Evolutionary conservation across 2,329 filamentous ascomycete genomes (phyloP).

Genomic region (Fusarium chlamydosporum): DNA sequence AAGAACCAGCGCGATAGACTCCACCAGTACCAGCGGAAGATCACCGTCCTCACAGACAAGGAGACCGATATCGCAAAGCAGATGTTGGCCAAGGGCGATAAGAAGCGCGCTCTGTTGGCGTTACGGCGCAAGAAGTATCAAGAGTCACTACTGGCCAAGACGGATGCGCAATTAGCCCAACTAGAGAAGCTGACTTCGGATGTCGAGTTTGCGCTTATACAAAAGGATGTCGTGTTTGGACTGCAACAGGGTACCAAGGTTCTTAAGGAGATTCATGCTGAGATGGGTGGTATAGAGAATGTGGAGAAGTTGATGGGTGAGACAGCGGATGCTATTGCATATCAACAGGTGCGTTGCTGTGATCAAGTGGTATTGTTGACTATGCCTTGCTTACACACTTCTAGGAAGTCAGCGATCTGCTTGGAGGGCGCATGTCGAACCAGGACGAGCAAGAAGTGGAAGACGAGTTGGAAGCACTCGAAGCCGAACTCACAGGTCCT

Average conservation of each 20-base stretch:
- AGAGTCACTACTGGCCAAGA: conserved; percentile 87
- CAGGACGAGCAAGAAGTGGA: conserved; percentile 98
- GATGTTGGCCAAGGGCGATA: conserved; percentile 85
- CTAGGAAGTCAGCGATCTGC: conserved; percentile 92
- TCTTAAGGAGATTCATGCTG: conserved; percentile 88
- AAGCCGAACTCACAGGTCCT: conserved; percentile 59
- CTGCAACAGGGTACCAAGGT: conserved; percentile 92
- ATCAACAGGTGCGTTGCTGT: conserved; percentile 78
- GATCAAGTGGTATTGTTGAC: background rate
- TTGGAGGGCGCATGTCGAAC: conserved; percentile 88
- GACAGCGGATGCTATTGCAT: conserved; percentile 88
- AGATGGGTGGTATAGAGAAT: conserved; percentile 95
- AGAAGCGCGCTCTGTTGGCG: conserved; percentile 84
- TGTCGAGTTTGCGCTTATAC: conserved; percentile 96
- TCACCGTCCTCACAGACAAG: conserved; percentile 85
- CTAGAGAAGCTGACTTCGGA: conserved; percentile 88
- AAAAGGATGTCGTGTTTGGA: conserved; percentile 95
- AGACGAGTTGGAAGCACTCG: conserved; percentile 88
- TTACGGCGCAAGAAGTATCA: conserved; percentile 97
- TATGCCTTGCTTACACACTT: conserved; percentile 22
- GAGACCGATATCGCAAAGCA: conserved; percentile 89
- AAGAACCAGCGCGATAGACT: conserved; percentile 98
- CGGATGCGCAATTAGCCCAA: conserved; percentile 93
- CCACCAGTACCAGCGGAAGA: conserved; percentile 93
- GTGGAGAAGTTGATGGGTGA: conserved; percentile 97